phyloP scores from a whole-genome alignment of 2,329 filamentous ascomycete species.

The Arthroderma uncinatum region DNA sequence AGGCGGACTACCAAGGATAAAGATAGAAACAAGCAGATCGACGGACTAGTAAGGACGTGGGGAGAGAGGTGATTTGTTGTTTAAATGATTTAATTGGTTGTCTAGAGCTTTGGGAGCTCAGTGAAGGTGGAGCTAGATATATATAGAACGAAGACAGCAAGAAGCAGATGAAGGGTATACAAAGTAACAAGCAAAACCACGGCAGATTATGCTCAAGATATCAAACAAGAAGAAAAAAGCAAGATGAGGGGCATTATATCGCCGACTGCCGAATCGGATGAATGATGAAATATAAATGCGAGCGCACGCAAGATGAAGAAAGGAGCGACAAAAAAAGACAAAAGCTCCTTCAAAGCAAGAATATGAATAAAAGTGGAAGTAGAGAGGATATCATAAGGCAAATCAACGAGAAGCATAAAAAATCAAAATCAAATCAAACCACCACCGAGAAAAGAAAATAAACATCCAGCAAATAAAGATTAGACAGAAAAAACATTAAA shows the following conservation, averaged over 20 bases:
- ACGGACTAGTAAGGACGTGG: neutral
- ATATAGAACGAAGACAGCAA: neutral
- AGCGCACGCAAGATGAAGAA: neutral
- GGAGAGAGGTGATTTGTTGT: neutral
- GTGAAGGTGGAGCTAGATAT: neutral
- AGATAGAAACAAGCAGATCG: neutral
- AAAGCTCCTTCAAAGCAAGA: neutral
- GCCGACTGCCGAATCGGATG: neutral
- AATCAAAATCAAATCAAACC: neutral
- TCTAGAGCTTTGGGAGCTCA: neutral
- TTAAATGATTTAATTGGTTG: neutral
- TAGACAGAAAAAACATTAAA: constrained; percentile 5
- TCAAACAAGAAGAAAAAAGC: neutral
- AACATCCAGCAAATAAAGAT: neutral
- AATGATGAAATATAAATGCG: neutral
- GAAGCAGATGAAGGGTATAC: neutral
- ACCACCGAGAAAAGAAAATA: neutral
- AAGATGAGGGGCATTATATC: neutral
- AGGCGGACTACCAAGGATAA: neutral
- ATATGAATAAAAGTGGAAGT: neutral
- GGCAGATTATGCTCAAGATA: neutral
- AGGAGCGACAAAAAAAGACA: neutral
- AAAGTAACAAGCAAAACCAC: neutral
- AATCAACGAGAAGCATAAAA: neutral
- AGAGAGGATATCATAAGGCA: neutral